A percentile compares a stretch with the other conserved stretches of the same genome.
Conservation (phyloP, 768 basidiomycete species). For the Leccinum variicolor region DNA sequence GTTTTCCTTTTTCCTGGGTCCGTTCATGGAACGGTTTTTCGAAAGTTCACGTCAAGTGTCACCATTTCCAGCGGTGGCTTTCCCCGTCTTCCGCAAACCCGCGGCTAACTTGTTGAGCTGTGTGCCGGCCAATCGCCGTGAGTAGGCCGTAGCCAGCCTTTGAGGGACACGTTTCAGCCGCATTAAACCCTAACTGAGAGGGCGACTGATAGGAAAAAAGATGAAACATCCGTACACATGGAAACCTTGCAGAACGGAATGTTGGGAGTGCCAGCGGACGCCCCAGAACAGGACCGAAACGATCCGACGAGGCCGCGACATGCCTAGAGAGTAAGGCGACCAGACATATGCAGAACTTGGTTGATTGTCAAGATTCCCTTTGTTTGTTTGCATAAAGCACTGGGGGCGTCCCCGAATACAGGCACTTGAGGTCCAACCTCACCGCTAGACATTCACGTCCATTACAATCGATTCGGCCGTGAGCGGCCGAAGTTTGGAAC, state of each 20-base stretch:
- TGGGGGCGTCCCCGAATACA: not conserved
- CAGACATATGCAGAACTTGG: conserved; percentile 4
- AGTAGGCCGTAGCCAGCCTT: not conserved
- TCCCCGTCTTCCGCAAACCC: conserved; percentile 17
- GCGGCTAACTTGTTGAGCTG: conserved; percentile 2
- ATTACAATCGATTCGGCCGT: conserved; percentile 1
- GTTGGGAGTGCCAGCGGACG: conserved; percentile 8
- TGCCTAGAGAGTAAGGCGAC: not conserved
- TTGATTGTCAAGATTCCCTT: conserved; percentile 5
- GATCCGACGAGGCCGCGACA: not conserved
- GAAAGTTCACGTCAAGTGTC: not conserved
- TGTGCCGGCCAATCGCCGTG: conserved; percentile 11
- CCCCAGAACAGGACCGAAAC: conserved; percentile 7
- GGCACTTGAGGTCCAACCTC: conserved; percentile 23
- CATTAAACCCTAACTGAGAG: conserved; percentile 17
- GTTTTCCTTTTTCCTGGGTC: not conserved
- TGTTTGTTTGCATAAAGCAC: not conserved
- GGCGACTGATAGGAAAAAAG: conserved; percentile 6
- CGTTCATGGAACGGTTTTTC: not conserved
- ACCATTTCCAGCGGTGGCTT: not conserved
- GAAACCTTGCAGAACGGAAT: conserved; percentile 11
- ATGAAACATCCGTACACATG: conserved; percentile 17
- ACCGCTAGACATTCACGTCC: not conserved
- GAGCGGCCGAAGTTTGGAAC: not conserved
- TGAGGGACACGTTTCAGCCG: conserved; percentile 25